These are phyloP conservation scores for Clonostachys chloroleuca DNA, from an alignment of 2,329 filamentous ascomycete genomes.

Conservation along the genomic window DNA sequence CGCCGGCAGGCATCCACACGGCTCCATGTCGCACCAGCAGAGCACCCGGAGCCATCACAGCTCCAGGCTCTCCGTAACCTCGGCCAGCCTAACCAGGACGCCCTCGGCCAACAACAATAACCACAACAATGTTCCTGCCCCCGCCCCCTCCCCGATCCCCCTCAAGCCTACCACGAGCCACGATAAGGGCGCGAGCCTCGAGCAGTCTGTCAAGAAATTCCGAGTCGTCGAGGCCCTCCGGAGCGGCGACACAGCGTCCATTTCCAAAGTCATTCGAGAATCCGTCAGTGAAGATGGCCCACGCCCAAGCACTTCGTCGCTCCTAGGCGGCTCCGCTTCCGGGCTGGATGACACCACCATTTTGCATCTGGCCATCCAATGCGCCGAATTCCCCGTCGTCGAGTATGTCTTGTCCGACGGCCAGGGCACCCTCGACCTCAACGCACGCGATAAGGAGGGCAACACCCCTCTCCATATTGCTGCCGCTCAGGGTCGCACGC, in stretches of 20 bases:
- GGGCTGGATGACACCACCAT: slow-evolving; percentile 79
- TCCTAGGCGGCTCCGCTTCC: slow-evolving; percentile 33
- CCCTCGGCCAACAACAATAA: slow-evolving; percentile 20
- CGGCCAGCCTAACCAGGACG: slow-evolving; percentile 30
- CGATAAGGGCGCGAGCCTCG: slow-evolving; percentile 58
- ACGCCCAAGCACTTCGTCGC: slow-evolving; percentile 53
- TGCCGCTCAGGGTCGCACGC: slow-evolving; percentile 72
- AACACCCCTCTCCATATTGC: slow-evolving; percentile 92
- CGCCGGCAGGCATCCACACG: slow-evolving; percentile 13
- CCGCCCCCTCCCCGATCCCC: slow-evolving; percentile 5
- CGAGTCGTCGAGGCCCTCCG: slow-evolving; percentile 89
- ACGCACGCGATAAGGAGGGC: slow-evolving; percentile 86
- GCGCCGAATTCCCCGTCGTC: slow-evolving; percentile 86
- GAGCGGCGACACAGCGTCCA: slow-evolving; percentile 84
- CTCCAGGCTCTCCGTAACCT: slow-evolving; percentile 40
- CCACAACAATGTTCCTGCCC: no score
- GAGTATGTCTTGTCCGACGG: slow-evolving; percentile 88
- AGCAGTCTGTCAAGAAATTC: slow-evolving; percentile 93
- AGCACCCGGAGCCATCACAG: slow-evolving; percentile 31
- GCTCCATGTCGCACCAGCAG: slow-evolving; percentile 22
- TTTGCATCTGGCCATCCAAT: slow-evolving; percentile 91
- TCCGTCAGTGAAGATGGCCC: slow-evolving; percentile 42
- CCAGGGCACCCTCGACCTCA: slow-evolving; percentile 68
- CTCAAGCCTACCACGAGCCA: slow-evolving; percentile 22
- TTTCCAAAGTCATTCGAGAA: slow-evolving; percentile 79